Percentiles rank a stretch among this genome's conserved stretches.
These are phyloP conservation scores for Kernera saxatilis DNA, from an alignment of 345 rosid genomes.

Conservation along the genomic window DNA sequence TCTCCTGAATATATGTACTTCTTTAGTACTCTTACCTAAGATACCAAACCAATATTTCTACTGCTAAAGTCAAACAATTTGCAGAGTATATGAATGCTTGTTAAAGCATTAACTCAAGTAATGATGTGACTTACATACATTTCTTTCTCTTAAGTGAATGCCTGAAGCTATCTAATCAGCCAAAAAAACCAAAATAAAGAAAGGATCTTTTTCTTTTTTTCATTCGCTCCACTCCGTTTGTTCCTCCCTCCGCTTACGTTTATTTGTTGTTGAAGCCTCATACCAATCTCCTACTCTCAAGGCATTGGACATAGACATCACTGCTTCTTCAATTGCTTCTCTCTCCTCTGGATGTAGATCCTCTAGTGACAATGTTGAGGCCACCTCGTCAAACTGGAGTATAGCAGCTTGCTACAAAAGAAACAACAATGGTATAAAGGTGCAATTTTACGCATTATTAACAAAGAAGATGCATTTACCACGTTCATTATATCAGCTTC, in stretches of 20 bases:
- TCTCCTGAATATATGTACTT: background rate
- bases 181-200: background rate
- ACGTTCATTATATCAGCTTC: constrained; percentile 38
- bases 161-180: background rate
- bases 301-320: constrained; percentile 32
- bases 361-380: constrained; percentile 29
- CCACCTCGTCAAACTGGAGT: constrained; percentile 38
- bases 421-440: background rate
- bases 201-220: background rate
- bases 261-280: constrained; percentile 19
- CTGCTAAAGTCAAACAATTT: background rate
- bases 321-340: constrained; percentile 31
- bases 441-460: background rate
- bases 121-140: constrained; percentile 15
- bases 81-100: background rate
- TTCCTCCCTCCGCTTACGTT: constrained; percentile 33
- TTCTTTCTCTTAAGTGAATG: background rate
- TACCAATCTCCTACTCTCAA: constrained; percentile 37
- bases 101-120: background rate
- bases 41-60: background rate
- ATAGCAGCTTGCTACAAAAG: constrained; percentile 35
- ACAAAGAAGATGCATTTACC: constrained; percentile 21
- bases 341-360: constrained; percentile 35
- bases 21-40: background rate
- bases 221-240: constrained; percentile 31